phyloP scores from a whole-genome alignment of 202 grass and related monocot species.

The Brachypodium distachyon region DNA sequence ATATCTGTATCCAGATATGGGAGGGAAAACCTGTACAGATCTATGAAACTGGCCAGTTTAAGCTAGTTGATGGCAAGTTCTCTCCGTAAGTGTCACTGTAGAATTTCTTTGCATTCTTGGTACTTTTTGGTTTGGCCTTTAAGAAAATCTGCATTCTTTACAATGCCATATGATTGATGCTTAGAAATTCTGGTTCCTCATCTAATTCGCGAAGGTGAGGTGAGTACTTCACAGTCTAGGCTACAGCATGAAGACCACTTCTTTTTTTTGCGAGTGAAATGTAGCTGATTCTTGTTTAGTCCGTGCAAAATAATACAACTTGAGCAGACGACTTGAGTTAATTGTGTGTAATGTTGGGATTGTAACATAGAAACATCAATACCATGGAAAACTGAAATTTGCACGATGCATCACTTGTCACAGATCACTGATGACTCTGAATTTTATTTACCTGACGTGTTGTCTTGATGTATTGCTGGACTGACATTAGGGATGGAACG shows the following conservation, averaged over 20 bases:
- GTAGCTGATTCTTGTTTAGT: no score
- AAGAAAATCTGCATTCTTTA: neutral
- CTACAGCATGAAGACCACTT: no score
- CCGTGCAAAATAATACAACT: no score
- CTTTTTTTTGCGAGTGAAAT: no score
- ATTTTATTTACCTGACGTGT: neutral
- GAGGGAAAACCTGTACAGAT: slow-evolving; percentile 94
- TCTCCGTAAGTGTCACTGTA: slow-evolving; percentile 76
- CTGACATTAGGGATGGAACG: slow-evolving; percentile 76
- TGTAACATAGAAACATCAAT: neutral
- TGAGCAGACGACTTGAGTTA: neutral
- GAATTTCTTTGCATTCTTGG: slow-evolving; percentile 7
- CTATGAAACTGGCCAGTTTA: slow-evolving; percentile 90
- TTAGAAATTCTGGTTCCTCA: no score
- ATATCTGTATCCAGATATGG: slow-evolving; percentile 73
- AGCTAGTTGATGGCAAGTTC: slow-evolving; percentile 98
- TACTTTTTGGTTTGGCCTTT: neutral
- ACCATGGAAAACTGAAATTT: slow-evolving; percentile 2
- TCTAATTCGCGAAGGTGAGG: no score
- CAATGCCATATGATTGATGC: neutral
- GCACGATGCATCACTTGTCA: neutral
- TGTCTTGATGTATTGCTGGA: slow-evolving; percentile 21
- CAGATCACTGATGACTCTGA: slow-evolving; percentile 9
- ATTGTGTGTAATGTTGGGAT: neutral
- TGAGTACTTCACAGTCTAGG: no score